A percentile compares a stretch with the other conserved stretches of the same genome.
phyloP scores from a whole-genome alignment of 352 stramenopile species.

The Globisporangium yorkense region DNA sequence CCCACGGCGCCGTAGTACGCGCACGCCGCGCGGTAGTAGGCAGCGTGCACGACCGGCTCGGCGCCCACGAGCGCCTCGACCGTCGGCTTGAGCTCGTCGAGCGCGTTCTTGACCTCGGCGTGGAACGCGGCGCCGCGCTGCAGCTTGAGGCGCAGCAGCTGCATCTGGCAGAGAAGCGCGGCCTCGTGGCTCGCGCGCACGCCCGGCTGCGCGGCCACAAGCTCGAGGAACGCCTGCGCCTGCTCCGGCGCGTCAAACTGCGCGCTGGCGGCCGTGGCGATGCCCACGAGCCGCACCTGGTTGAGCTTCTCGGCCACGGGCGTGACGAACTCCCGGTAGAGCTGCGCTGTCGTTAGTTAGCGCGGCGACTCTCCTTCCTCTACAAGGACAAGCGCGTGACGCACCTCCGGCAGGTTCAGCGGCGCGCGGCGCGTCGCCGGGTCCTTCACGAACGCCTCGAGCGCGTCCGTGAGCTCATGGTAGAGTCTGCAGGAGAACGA shows the following conservation, averaged over 20 bases:
- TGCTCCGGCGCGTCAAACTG: conserved; percentile 59
- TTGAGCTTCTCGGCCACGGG: conserved; percentile 96
- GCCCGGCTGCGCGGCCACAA: conserved; percentile 48
- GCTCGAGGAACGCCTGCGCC: conserved; percentile 68
- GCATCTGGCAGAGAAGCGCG: conserved; percentile 67
- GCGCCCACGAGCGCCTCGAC: conserved; percentile 79
- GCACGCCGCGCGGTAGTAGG: conserved; percentile 91
- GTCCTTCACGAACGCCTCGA: conserved; percentile 91
- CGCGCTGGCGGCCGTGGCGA: conserved; percentile 88
- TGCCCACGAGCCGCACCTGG: conserved; percentile 90
- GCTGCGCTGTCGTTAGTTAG: conserved; percentile 14
- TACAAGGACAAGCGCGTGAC: background rate
- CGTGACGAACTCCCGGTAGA: conserved; percentile 94
- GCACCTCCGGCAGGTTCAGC: conserved; percentile 41
- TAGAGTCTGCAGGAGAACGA: conserved; percentile 84
- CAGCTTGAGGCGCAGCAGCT: conserved; percentile 71
- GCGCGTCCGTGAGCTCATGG: conserved; percentile 94
- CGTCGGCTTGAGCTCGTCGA: conserved; percentile 70
- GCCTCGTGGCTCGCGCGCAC: conserved; percentile 64
- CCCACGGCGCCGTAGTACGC: conserved; percentile 90
- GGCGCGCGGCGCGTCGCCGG: conserved; percentile 53
- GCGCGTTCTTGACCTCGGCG: conserved; percentile 51
- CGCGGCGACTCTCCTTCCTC: too few relatives aligned
- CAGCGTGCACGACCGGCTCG: conserved; percentile 89
- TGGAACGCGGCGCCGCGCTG: conserved; percentile 49